Base-by-base conservation (phyloP, 139 green algal species). In the Volvox reticuliferus region DNA sequence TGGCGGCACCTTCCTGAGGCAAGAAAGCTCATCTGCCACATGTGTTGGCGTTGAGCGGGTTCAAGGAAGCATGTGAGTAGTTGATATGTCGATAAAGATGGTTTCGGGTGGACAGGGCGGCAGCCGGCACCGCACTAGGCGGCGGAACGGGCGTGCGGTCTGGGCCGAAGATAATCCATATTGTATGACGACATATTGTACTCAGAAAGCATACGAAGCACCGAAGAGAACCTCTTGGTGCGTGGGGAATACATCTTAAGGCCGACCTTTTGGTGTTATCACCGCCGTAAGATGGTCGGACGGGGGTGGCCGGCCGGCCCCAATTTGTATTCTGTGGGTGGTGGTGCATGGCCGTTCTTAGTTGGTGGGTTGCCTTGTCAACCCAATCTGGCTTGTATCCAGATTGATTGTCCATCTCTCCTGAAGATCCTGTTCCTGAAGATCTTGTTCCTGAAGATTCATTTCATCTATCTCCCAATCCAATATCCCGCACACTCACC, bases 1-100 rank as follows among this genome's bases (percentile, higher is more conserved):
- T 0, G 97, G 97, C 14, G 96, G 96, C 37, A 95, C 96, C 22
- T 82, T 32, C 20, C 90, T 63, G 33, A 96, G 83, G 22, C 84
- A 93, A 0, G 91, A 83, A 44, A 96, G 36, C 12, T 71, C 82
- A 50, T 96, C 95, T 97, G 62, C 22, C 62, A 28, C 12, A 18
- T 24, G 87, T 30, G 50, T 36, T 12, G 79, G 5, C 1, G 55
- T 22, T 73, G 33, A 50, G 13, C 22, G 35, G 30, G 3, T 71
- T 5, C 18, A 37, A 12, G 37, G 36, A 26, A 55, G 44, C 28
- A 12, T 19, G 16, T 44, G 28, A 73, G 73, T 62, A n/a, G n/a
- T n/a, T n/a, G n/a, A n/a, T n/a, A n/a, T n/a, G n/a, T n/a, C n/a
- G n/a, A n/a, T n/a, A n/a, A n/a, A n/a, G n/a, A n/a, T n/a, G n/a